These are phyloP conservation scores for Rhodamnia argentea DNA, from an alignment of 345 rosid species.

Conservation along the genomic window DNA sequence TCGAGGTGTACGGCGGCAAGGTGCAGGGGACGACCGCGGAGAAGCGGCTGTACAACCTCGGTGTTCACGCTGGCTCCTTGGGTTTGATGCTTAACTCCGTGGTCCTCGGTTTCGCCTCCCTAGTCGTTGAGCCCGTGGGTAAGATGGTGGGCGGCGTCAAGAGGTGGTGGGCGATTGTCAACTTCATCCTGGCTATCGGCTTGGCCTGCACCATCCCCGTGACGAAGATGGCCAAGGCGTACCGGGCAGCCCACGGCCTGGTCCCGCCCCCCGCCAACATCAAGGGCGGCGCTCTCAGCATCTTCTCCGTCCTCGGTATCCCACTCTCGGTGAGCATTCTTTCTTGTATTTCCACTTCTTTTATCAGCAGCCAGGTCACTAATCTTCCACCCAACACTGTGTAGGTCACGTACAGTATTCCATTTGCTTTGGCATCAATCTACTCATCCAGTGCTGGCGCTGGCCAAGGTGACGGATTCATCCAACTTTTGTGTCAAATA, in stretches of 20 bases:
- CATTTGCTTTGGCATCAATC: conserved; percentile 89
- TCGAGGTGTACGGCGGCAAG: conserved; percentile 80
- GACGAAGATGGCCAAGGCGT: conserved; percentile 51
- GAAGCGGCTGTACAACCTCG: conserved; percentile 36
- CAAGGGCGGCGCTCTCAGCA: conserved; percentile 45
- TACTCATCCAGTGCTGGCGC: conserved; percentile 46
- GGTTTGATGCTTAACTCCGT: conserved; percentile 79
- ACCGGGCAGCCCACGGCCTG: conserved; percentile 11
- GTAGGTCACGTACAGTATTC: conserved; percentile 79
- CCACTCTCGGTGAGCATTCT: conserved; percentile 55
- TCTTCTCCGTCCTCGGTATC: conserved; percentile 60
- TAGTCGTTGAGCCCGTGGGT: conserved; percentile 33
- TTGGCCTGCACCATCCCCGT: conserved; percentile 42
- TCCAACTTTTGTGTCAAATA: neutral
- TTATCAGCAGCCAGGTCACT: neutral
- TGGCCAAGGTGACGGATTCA: conserved; percentile 61
- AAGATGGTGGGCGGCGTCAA: conserved; percentile 28
- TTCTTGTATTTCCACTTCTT: neutral
- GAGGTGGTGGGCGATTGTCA: conserved; percentile 14
- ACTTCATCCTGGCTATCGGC: conserved; percentile 51
- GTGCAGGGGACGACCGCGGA: conserved; percentile 15
- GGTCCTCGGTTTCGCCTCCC: conserved; percentile 56
- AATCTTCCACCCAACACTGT: neutral
- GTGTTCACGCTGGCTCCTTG: conserved; percentile 72
- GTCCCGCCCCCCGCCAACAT: conserved; percentile 36